These are phyloP conservation scores for Collybia mongolica DNA, from an alignment of 768 basidiomycete genomes.

Conservation along the genomic window DNA sequence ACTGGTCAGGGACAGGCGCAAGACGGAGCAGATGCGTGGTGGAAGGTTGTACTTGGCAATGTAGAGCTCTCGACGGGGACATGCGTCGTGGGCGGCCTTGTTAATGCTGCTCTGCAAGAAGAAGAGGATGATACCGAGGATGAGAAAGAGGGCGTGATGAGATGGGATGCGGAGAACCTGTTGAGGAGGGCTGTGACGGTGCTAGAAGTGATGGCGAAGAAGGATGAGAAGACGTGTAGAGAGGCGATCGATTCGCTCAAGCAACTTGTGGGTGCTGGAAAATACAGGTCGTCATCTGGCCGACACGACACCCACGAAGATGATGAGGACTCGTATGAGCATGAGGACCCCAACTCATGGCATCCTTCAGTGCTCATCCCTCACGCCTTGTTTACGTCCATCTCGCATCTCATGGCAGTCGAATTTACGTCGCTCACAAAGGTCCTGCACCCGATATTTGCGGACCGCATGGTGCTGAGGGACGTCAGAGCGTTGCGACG, in stretches of 20 bases:
- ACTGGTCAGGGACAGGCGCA: constrained; percentile 20
- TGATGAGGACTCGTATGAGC: background rate
- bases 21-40: constrained; percentile 26
- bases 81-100: background rate
- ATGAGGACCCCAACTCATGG: background rate
- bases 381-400: constrained; percentile 50
- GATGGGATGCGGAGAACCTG: constrained; percentile 15
- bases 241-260: constrained; percentile 56
- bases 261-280: constrained; percentile 27
- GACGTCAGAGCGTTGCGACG: constrained; percentile 58
- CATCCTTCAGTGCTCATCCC: constrained; percentile 45
- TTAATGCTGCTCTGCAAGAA: constrained; percentile 18
- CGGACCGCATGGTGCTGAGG: constrained; percentile 48
- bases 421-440: constrained; percentile 48
- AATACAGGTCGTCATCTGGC: no score
- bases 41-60: constrained; percentile 37
- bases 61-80: constrained; percentile 40
- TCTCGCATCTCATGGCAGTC: constrained; percentile 52
- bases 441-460: constrained; percentile 51
- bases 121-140: constrained; percentile 9
- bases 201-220: constrained; percentile 15
- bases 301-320: no score
- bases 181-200: background rate
- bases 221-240: constrained; percentile 44
- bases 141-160: constrained; percentile 11